A percentile compares a stretch with the other conserved stretches of the same genome.
These are phyloP conservation scores for Dactylis glomerata DNA, from an alignment of 176 grass and related monocot genomes.

Conservation along the genomic window DNA sequence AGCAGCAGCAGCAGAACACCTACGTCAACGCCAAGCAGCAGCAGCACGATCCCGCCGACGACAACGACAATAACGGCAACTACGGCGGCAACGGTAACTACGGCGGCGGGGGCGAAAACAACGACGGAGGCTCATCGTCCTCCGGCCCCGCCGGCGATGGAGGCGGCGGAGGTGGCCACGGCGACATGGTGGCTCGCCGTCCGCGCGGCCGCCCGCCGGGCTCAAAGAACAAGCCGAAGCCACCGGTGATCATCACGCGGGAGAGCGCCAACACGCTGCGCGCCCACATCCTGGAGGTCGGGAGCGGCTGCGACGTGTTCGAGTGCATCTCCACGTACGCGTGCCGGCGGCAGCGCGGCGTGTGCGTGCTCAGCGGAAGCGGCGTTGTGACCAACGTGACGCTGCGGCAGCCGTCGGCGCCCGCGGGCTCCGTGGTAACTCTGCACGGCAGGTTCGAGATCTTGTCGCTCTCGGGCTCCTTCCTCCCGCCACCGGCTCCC, in stretches of 20 bases:
- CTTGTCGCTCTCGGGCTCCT: conserved; percentile 89
- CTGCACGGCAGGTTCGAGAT: conserved; percentile 98
- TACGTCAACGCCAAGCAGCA: conserved; percentile 36
- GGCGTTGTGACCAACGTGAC: conserved; percentile 95
- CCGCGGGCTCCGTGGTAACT: conserved; percentile 63
- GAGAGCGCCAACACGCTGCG: conserved; percentile 98
- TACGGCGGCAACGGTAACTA: conserved; percentile 28
- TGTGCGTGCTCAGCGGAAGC: conserved; percentile 94
- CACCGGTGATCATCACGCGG: conserved; percentile 95
- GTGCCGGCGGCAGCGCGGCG: conserved; percentile 77
- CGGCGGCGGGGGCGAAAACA: conserved; percentile 41
- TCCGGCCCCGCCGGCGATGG: conserved; percentile 32
- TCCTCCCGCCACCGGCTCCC: conserved; percentile 89
- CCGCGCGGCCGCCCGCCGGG: conserved; percentile 76
- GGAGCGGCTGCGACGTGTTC: conserved; percentile 85
- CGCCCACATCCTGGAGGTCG: conserved; percentile 96
- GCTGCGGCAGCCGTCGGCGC: conserved; percentile 82
- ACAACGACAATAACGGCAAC: conserved; percentile 45
- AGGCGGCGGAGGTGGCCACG: conserved; percentile 11
- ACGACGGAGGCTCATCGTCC: conserved; percentile 55
- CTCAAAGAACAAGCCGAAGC: conserved; percentile 95
- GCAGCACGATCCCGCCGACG: conserved; percentile 51
- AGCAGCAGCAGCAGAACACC: conserved; percentile 34
- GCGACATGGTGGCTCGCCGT: conserved; percentile 50
- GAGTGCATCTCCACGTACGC: conserved; percentile 87